Conservation (phyloP, 768 basidiomycete species). For the Serendipita sp. region DNA sequence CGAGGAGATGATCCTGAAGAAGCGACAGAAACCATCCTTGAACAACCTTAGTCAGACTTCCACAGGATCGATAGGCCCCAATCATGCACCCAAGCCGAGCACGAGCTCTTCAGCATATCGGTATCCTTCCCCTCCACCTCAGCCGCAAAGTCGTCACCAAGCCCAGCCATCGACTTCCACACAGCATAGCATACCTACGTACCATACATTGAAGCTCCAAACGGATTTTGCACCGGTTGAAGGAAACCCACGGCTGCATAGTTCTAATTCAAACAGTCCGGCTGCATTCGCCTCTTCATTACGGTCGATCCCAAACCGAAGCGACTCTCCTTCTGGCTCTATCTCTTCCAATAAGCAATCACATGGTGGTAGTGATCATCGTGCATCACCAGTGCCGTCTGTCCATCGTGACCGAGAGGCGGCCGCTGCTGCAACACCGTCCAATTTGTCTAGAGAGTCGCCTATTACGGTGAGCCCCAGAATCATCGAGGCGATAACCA, state of each 20-base stretch:
- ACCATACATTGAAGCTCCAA: neutral
- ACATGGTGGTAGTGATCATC: neutral
- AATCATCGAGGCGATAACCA: neutral
- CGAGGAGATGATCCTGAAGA: neutral
- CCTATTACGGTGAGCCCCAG: neutral
- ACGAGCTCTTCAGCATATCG: neutral
- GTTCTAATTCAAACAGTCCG: neutral
- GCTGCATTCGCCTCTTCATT: neutral
- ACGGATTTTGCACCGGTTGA: neutral
- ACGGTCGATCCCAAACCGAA: neutral
- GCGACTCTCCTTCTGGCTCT: neutral
- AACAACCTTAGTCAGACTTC: neutral
- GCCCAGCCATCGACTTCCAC: neutral
- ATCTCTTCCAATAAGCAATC: neutral
- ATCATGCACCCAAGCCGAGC: neutral
- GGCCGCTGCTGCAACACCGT: neutral
- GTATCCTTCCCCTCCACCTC: constrained; percentile 1
- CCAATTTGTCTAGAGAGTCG: neutral
- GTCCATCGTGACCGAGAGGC: neutral
- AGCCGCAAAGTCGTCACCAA: neutral
- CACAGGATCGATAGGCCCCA: neutral
- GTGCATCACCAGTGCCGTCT: neutral
- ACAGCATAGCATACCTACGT: neutral
- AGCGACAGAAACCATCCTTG: neutral
- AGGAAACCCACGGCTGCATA: neutral